Percentiles rank a stretch among this genome's conserved stretches.
phyloP scores from a whole-genome alignment of 768 basidiomycete genomes.

The Daedaleopsis sinensis region DNA sequence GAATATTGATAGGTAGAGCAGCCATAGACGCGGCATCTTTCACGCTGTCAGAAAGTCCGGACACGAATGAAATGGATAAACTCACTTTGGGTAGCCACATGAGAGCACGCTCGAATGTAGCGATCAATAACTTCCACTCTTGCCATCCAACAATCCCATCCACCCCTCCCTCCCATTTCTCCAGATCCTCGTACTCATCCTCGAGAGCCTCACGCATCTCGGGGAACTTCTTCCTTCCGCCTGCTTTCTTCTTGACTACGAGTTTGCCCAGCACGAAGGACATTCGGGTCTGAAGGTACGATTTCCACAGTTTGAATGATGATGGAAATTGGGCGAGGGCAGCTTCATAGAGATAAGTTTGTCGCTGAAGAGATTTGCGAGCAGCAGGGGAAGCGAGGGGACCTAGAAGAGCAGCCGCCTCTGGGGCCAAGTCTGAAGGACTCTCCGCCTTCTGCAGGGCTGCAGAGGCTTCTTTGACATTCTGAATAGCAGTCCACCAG shows the following conservation, averaged over 20 bases:
- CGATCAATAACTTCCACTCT: conserved; percentile 91
- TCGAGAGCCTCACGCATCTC: conserved; percentile 90
- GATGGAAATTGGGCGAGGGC: conserved; percentile 86
- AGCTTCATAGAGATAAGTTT: conserved; percentile 93
- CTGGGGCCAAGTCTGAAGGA: conserved; percentile 48
- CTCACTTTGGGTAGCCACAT: conserved; percentile 93
- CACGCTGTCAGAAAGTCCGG: conserved; percentile 1
- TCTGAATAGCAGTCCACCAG: conserved; percentile 89
- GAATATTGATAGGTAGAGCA: conserved; percentile 90
- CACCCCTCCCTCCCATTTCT: conserved; percentile 85
- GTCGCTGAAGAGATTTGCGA: conserved; percentile 76
- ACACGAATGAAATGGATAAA: conserved; percentile 12
- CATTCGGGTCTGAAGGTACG: conserved; percentile 84
- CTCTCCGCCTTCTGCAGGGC: conserved; percentile 61
- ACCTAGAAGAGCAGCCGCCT: conserved; percentile 66
- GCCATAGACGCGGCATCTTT: conserved; percentile 92
- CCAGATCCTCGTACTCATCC: conserved; percentile 77
- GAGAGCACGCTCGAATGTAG: conserved; percentile 88
- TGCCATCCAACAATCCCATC: conserved; percentile 93
- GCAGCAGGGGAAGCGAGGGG: conserved; percentile 75
- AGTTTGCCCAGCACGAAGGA: conserved; percentile 83
- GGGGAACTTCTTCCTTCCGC: conserved; percentile 90
- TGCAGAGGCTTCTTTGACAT: conserved; percentile 66
- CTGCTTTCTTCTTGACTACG: conserved; percentile 71
- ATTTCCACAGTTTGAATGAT: conserved; percentile 95